Base-by-base conservation (phyloP, 2,329 filamentous ascomycete species). In the Bisporella sp. region DNA sequence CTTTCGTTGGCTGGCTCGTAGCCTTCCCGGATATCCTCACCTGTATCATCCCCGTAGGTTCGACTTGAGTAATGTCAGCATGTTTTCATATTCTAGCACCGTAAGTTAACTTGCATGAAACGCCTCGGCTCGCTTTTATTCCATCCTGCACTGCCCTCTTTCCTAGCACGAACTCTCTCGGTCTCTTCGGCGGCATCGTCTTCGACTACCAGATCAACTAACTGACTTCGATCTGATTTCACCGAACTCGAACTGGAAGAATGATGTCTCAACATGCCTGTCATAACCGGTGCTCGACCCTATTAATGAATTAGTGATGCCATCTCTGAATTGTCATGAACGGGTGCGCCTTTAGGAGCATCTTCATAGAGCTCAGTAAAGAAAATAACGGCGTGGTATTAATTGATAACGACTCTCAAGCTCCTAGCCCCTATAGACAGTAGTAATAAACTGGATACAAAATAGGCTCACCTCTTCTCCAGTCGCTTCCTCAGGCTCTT, bases 171-270 rank as follows among this genome's bases (percentile, higher is more conserved):
- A n/a, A 78, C 76, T 45, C 79, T 75, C 53, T 85, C 81, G 44
- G 77, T 70, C 49, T 81, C 74, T 61, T 85, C 82, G 5, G 80
- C 81, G 44, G 79, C 66, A 42, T 68, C 73, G 61, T 86, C 80
- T 67, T 85, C 81, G 6, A 87, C 78, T 0, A 85, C 76, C 4
- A 87, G 68, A 62, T 87, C 82, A 8, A 86, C 82, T 5, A 86
- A 69, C 58, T 86, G 82, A 56, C 79, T 81, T 53, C 71, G 72
- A 56, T 77, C 75, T 1, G 80, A 83, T 51, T 76, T 74, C 6
- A 63, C 66, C 5, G 72, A 74, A 53, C 67, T 70, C 3, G 71
- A 67, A n/a, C 68, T 69, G 29, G 72, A 71, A 5, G 78, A 79
- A 45, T 76, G 64, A 51, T 72, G 69, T 41, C 71, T 69, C 12